These are phyloP conservation scores for Iberis pinnata DNA, from an alignment of 345 rosid species.

Conservation along the genomic window DNA sequence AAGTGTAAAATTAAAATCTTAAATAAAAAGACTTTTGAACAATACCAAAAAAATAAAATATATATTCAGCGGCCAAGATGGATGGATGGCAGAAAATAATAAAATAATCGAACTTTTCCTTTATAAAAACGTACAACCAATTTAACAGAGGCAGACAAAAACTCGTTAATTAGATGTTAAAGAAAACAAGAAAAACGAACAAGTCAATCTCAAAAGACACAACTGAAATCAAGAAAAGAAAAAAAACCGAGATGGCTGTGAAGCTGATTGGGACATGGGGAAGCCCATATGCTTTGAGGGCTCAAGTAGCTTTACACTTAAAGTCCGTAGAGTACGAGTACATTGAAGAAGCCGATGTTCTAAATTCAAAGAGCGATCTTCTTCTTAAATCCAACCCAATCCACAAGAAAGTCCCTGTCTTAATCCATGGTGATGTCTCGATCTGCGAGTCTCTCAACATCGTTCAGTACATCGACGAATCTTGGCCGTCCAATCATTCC, in stretches of 20 bases:
- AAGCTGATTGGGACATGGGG: slow-evolving; percentile 27
- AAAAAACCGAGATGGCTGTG: slow-evolving; percentile 19
- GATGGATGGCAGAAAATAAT: too few species aligned
- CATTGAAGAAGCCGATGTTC: slow-evolving; percentile 23
- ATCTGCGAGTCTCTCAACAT: slow-evolving; percentile 66
- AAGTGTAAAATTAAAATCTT: slow-evolving; percentile 1
- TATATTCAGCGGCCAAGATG: too few species aligned
- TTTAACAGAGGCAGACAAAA: too few species aligned
- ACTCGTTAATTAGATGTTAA: slow-evolving; percentile 5
- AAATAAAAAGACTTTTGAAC: not conserved
- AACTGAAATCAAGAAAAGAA: slow-evolving; percentile 9
- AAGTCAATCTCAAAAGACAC: slow-evolving; percentile 8
- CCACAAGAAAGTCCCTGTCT: slow-evolving; percentile 78
- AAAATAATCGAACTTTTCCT: not conserved
- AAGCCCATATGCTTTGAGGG: slow-evolving; percentile 30
- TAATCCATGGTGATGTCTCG: slow-evolving; percentile 50
- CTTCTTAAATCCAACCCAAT: slow-evolving; percentile 67
- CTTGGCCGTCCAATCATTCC: slow-evolving; percentile 49
- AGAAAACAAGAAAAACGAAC: slow-evolving; percentile 9
- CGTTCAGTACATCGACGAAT: slow-evolving; percentile 65
- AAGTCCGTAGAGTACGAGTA: slow-evolving; percentile 28
- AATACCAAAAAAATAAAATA: not conserved
- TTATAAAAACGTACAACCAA: slow-evolving; percentile 16
- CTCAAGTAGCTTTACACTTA: slow-evolving; percentile 28
- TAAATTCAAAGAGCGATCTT: slow-evolving; percentile 48